A percentile compares a stretch with the other conserved stretches of the same genome.
Evolutionary conservation across 257 asterid species (phyloP).

Genomic region (Solanum etuberosum): DNA sequence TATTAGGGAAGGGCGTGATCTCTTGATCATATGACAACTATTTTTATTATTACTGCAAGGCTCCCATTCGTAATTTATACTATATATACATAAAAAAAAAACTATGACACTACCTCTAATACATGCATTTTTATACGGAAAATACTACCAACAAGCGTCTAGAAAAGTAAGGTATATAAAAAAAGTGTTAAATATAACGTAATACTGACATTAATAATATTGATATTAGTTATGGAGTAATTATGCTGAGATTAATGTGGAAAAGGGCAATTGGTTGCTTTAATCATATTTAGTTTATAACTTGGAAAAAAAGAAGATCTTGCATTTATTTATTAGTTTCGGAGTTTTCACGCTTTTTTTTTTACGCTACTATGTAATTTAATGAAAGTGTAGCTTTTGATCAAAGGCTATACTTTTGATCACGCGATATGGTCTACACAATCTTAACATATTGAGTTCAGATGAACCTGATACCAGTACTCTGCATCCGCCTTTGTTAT

Average conservation of each 20-base stretch:
- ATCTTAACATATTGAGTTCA: not conserved
- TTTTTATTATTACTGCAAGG: rapidly evolving
- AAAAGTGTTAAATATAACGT: too few relatives aligned
- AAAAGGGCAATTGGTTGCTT: not conserved
- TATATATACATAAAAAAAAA: not conserved
- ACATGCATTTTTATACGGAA: not conserved
- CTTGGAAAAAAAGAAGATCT: not conserved
- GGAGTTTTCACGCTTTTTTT: not conserved
- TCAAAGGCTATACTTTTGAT: not conserved
- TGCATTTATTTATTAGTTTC: too few relatives aligned
- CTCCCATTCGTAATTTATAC: not conserved
- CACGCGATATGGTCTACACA: rapidly evolving
- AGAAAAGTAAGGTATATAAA: not conserved
- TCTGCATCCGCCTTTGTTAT: not conserved
- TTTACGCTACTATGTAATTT: not conserved
- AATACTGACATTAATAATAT: rapidly evolving
- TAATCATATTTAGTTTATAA: too few relatives aligned
- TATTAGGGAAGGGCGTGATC: rapidly evolving
- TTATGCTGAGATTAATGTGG: not conserved
- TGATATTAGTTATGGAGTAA: not conserved
- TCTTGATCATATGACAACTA: rapidly evolving
- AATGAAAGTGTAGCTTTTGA: not conserved
- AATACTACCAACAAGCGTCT: not conserved
- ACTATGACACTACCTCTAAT: not conserved
- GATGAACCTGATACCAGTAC: rapidly evolving